These are phyloP conservation scores for Aureobasidium uvarum DNA, from an alignment of 2,329 filamentous ascomycete genomes.

Conservation along the genomic window DNA sequence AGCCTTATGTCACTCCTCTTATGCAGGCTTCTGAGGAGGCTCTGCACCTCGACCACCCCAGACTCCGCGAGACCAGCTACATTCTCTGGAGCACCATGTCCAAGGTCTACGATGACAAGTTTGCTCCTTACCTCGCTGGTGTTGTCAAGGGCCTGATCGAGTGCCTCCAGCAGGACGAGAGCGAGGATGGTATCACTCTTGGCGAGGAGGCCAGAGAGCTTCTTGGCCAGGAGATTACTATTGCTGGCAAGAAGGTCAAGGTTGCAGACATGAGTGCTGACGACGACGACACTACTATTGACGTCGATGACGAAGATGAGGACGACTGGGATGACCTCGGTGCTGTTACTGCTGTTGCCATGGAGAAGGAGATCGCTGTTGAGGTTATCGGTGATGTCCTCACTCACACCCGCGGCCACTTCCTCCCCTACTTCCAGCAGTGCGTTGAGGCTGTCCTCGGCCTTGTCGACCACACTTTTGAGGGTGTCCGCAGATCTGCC, in stretches of 20 bases:
- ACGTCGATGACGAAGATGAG: slow-evolving; percentile 70
- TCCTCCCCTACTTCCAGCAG: slow-evolving; percentile 82
- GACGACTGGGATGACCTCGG: slow-evolving; percentile 81
- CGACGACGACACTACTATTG: slow-evolving; percentile 59
- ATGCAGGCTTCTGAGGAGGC: slow-evolving; percentile 94
- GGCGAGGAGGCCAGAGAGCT: slow-evolving; percentile 72
- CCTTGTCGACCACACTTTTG: slow-evolving; percentile 83
- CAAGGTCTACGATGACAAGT: slow-evolving; percentile 86
- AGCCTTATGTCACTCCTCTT: slow-evolving; percentile 84
- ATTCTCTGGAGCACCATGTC: slow-evolving; percentile 94
- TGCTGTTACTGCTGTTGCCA: slow-evolving; percentile 81
- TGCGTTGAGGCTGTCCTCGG: slow-evolving; percentile 78
- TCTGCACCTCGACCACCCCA: slow-evolving; percentile 80
- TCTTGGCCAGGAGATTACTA: slow-evolving; percentile 70
- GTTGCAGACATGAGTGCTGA: slow-evolving; percentile 64
- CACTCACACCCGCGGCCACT: slow-evolving; percentile 76
- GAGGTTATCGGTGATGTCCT: slow-evolving; percentile 94
- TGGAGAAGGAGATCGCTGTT: slow-evolving; percentile 96
- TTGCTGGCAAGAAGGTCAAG: slow-evolving; percentile 83
- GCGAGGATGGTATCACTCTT: slow-evolving; percentile 72
- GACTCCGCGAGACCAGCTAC: slow-evolving; percentile 93
- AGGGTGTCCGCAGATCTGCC: slow-evolving; percentile 89
- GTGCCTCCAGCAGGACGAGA: slow-evolving; percentile 85
- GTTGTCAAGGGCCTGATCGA: slow-evolving; percentile 79
- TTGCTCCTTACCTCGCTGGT: slow-evolving; percentile 72